These are phyloP conservation scores for Hyphopichia fennica DNA, from an alignment of 1,139 yeast genomes.

Conservation along the genomic window DNA sequence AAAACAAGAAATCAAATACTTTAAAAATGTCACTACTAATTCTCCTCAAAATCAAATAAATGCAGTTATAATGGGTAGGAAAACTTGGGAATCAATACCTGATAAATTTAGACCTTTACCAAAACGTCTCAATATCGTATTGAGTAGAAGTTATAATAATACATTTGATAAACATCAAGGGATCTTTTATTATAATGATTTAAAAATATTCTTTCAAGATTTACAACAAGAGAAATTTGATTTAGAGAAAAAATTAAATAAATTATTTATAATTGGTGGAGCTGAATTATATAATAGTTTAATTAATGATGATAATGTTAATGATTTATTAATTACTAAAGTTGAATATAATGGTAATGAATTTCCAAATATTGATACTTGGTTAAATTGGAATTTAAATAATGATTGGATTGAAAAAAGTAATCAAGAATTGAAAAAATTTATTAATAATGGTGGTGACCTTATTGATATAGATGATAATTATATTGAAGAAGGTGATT, in stretches of 20 bases:
- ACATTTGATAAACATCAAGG: slow-evolving; percentile 15
- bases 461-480: too few species aligned
- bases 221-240: slow-evolving; percentile 11
- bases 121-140: slow-evolving; percentile 69
- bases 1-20: slow-evolving; percentile 80
- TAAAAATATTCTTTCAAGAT: slow-evolving; percentile 9
- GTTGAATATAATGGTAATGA: slow-evolving; percentile 35
- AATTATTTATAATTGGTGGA: slow-evolving; percentile 88
- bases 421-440: slow-evolving; percentile 34
- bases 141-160: slow-evolving; percentile 49
- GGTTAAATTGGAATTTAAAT: slow-evolving; percentile 37
- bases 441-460: slow-evolving; percentile 35
- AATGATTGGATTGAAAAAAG: slow-evolving; percentile 37
- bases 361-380: slow-evolving; percentile 65
- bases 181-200: slow-evolving; percentile 13
- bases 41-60: slow-evolving; percentile 43
- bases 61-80: slow-evolving; percentile 94
- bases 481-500: slow-evolving; percentile 48
- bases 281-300: slow-evolving; percentile 76
- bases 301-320: slow-evolving; percentile 44
- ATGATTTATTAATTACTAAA: slow-evolving; percentile 74
- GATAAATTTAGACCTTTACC: slow-evolving; percentile 78
- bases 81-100: slow-evolving; percentile 96
- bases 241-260: slow-evolving; percentile 35
- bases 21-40: slow-evolving; percentile 66